These are phyloP conservation scores for Gnaphalium uliginosum DNA, from an alignment of 129 eudicot species.

Conservation along the genomic window DNA sequence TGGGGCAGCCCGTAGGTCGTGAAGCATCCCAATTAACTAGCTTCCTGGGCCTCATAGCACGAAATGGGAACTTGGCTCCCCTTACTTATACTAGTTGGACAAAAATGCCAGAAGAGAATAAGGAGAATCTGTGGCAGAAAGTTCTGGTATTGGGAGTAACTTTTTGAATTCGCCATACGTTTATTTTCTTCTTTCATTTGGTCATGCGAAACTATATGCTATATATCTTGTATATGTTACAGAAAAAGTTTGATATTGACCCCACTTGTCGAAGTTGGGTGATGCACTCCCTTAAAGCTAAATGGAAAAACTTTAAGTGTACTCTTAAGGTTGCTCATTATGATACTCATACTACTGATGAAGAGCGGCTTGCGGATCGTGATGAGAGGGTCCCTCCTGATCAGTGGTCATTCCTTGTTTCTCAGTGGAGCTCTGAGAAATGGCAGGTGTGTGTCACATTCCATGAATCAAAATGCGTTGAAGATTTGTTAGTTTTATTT, in stretches of 20 bases:
- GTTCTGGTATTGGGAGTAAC: conserved; percentile 42
- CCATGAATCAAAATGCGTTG: conserved; percentile 4
- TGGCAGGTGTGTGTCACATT: conserved; percentile 33
- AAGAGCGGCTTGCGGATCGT: conserved; percentile 51
- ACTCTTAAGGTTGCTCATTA: conserved; percentile 38
- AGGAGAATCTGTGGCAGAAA: conserved; percentile 58
- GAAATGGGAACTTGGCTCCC: conserved; percentile 51
- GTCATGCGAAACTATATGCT: neutral
- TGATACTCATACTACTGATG: conserved; percentile 44
- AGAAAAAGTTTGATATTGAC: conserved; percentile 50
- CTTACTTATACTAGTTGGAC: conserved; percentile 51
- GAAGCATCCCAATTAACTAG: conserved; percentile 43
- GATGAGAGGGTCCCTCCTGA: conserved; percentile 60
- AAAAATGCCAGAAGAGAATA: conserved; percentile 45
- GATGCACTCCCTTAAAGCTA: conserved; percentile 41
- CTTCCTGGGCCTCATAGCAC: conserved; percentile 52
- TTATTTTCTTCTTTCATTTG: neutral
- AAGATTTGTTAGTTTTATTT: neutral
- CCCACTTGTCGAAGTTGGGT: conserved; percentile 47
- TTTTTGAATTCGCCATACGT: neutral
- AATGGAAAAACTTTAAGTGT: conserved; percentile 55
- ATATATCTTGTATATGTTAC: conserved; percentile 15
- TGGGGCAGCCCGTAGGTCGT: conserved; percentile 51
- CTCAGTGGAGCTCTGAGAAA: conserved; percentile 49
- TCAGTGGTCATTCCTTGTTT: conserved; percentile 53